Evolutionary conservation across 495 filamentous ascomycete species (phyloP).

Genomic region (Lasiosphaeris hirsuta): DNA sequence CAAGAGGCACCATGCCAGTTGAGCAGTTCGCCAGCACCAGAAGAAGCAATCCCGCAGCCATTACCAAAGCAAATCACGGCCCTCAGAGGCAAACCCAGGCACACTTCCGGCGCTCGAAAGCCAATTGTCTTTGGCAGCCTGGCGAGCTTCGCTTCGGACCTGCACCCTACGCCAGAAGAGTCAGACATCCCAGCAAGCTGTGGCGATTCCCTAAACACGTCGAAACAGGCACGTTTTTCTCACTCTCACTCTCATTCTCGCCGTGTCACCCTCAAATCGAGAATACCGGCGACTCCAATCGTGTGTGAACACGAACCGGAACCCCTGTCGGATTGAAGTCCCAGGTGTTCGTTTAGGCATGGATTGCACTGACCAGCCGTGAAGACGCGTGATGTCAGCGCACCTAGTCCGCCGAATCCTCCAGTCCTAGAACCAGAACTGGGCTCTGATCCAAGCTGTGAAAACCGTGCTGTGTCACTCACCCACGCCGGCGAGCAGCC

Average conservation of each 20-base stretch:
- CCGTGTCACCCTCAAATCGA: conserved; percentile 4
- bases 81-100: neutral
- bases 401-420: neutral
- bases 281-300: neutral
- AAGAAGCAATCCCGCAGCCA: conserved; percentile 3
- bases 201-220: neutral
- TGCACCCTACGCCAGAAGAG: neutral
- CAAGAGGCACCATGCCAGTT: conserved; percentile 18
- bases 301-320: too few relatives aligned
- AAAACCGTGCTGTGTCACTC: neutral
- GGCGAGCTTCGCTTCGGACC: neutral
- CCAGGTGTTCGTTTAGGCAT: conserved; percentile 12
- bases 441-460: neutral
- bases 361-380: conserved; percentile 27
- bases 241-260: too few relatives aligned
- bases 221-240: conserved; percentile 2
- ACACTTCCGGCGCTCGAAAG: too few relatives aligned
- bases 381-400: conserved; percentile 14
- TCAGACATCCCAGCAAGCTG: neutral
- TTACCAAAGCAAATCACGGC: conserved; percentile 8
- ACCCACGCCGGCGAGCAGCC: neutral
- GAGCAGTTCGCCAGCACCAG: conserved; percentile 27
- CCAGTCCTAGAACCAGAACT: neutral
- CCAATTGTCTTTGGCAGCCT: too few relatives aligned
- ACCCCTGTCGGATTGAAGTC: too few relatives aligned